phyloP scores from a whole-genome alignment of 2,329 filamentous ascomycete genomes.

The Xylariaceae sp. region DNA sequence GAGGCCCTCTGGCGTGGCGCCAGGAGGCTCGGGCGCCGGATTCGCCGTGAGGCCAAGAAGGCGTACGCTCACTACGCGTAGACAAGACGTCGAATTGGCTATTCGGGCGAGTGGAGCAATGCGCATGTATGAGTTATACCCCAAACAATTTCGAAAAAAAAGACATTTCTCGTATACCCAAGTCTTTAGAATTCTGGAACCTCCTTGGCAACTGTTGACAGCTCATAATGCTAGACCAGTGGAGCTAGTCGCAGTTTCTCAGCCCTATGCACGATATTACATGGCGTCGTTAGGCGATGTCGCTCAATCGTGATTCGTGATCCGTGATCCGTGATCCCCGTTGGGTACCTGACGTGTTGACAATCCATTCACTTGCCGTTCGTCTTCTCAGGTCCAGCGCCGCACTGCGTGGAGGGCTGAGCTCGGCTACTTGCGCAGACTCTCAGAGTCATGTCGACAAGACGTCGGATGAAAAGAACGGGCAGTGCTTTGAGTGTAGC shows the following conservation, averaged over 20 bases:
- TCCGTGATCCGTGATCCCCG: too few species aligned
- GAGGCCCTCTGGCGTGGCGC: conserved; percentile 26
- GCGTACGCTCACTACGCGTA: conserved; percentile 27
- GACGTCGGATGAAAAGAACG: too few species aligned
- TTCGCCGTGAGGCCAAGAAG: conserved; percentile 26
- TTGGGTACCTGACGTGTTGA: too few species aligned
- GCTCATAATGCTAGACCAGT: neutral
- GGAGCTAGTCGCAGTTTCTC: neutral
- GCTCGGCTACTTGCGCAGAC: neutral
- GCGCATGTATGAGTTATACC: neutral
- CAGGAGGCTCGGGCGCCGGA: conserved; percentile 23
- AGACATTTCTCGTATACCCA: neutral
- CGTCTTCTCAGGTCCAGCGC: neutral
- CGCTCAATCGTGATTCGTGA: neutral
- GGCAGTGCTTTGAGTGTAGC: too few species aligned
- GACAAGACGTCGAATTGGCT: neutral
- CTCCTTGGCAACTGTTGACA: neutral
- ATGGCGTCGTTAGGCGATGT: neutral
- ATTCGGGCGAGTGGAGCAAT: neutral
- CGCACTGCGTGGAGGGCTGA: neutral
- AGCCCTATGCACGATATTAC: neutral
- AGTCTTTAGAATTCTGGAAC: neutral
- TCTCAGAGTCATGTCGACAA: neutral
- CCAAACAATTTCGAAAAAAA: neutral
- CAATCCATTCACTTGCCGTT: neutral